Conservation (phyloP, 176 grass and related monocot species). For the Tillandsia leiboldiana region DNA sequence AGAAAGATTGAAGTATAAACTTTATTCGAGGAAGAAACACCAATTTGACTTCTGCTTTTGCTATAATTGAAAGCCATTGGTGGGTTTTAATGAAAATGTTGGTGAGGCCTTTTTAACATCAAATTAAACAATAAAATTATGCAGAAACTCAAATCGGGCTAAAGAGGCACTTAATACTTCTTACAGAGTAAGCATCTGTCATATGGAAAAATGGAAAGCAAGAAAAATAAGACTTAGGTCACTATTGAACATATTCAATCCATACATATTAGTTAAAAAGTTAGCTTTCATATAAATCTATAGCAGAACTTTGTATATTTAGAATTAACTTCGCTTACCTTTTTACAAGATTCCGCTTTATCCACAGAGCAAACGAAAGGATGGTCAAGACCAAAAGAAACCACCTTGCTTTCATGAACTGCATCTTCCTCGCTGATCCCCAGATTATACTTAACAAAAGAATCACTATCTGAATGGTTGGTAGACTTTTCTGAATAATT, state of each 20-base stretch:
- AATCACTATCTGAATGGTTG: not conserved
- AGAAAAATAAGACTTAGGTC: not conserved
- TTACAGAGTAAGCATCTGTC: no score
- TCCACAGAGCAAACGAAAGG: not conserved
- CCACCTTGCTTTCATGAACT: not conserved
- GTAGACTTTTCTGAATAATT: conserved; percentile 11
- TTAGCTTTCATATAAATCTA: conserved; percentile 2
- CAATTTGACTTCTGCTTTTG: not conserved
- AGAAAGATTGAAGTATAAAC: not conserved
- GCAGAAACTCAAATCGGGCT: no score
- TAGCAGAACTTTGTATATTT: no score
- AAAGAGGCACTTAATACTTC: no score
- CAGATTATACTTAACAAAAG: not conserved
- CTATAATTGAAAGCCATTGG: no score
- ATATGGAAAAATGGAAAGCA: no score
- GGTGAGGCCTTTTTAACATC: not conserved
- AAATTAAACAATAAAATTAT: not conserved
- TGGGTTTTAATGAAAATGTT: no score
- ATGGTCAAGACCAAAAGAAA: not conserved
- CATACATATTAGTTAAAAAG: not conserved
- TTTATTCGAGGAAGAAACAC: not conserved
- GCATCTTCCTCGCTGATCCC: not conserved
- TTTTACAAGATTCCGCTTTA: not conserved
- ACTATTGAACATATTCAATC: not conserved
- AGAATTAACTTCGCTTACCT: no score